Evolutionary conservation across 2,329 filamentous ascomycete species (phyloP), one percentile per base, ranked within the genome.

Genomic region (Penicillium sp.): DNA sequence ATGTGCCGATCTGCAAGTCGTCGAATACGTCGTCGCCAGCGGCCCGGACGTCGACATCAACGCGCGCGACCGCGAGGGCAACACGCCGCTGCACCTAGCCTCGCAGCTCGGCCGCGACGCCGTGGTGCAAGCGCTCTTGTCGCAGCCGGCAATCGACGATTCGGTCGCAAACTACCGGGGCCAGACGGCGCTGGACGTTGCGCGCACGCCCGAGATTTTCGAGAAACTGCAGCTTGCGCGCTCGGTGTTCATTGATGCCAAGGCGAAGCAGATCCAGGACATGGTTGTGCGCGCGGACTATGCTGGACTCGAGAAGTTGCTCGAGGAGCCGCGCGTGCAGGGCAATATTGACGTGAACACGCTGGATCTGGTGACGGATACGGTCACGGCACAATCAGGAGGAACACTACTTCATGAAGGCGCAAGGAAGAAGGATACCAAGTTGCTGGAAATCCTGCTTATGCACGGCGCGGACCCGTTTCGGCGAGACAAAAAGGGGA

Each of bases 381-480:
- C 86, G 1, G 77, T 79, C 3, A 96, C 91, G 0, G 78, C 87
- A 1, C 86, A 95, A 64, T 82, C 86, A 6, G 94, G 94, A n/a
- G 95, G 94, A 11, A 97, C 91, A 1, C 77, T 99, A 8, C 80
- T 99, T 30, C 94, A 99, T 69, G 93, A 99, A 71, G 94, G 93
- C 0, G 92, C 94, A 6, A 85, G 91, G 64, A 91, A 88, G 70
- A 91, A 84, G 74, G 92, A 99, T 67, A 86, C 86, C 23, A 88
- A 89, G 64, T 82, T 99, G 21, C 96, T 96, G 58, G 90, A 97
- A 69, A 83, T 96, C 18, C 81, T 99, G 12, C 79, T 99, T 38
- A 85, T 97, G 52, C 95, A 97, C 68, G 94, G 94, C 11, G 94
- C 93, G 11, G 94, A 99, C 72, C 94, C 94, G 0, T 99, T 99